A percentile compares a stretch with the other conserved stretches of the same genome.
Evolutionary conservation across 1,139 yeast genomes (phyloP).

Genomic region (Suhomyces atakaporum): DNA sequence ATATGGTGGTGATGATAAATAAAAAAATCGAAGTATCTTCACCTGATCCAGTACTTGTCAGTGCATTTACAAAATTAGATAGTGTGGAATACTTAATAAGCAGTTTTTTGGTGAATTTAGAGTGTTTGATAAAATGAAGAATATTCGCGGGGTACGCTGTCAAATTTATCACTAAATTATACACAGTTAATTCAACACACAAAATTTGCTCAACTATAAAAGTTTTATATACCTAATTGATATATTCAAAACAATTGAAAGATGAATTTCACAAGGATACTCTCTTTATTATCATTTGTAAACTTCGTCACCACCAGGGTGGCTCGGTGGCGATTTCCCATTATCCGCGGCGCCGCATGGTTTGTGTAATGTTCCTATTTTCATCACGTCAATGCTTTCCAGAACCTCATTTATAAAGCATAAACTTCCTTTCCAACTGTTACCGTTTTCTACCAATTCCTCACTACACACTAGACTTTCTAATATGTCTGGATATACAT

Average conservation of each 20-base stretch:
- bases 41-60: constrained; percentile 47
- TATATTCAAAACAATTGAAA: too few species aligned
- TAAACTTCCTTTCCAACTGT: not conserved
- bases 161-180: too few species aligned
- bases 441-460: not conserved
- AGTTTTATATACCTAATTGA: too few species aligned
- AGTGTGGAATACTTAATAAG: constrained; percentile 43
- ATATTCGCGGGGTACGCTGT: too few species aligned
- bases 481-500: constrained; percentile 8
- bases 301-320: not conserved
- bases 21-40: constrained; percentile 46
- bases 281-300: too few species aligned
- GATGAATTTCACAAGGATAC: too few species aligned
- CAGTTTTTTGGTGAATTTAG: constrained; percentile 19
- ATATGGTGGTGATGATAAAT: constrained; percentile 45
- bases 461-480: not conserved
- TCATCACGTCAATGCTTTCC: constrained; percentile 6
- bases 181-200: too few species aligned
- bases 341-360: constrained; percentile 1
- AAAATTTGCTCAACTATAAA: too few species aligned
- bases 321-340: too few species aligned
- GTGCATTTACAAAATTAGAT: constrained; percentile 48
- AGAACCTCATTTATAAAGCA: constrained; percentile 1
- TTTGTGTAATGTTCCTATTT: constrained; percentile 8
- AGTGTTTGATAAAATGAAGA: constrained; percentile 11